Evolutionary conservation across 1,284 basidiomycete species (phyloP).

Genomic region (Ceratobasidium sp.): DNA sequence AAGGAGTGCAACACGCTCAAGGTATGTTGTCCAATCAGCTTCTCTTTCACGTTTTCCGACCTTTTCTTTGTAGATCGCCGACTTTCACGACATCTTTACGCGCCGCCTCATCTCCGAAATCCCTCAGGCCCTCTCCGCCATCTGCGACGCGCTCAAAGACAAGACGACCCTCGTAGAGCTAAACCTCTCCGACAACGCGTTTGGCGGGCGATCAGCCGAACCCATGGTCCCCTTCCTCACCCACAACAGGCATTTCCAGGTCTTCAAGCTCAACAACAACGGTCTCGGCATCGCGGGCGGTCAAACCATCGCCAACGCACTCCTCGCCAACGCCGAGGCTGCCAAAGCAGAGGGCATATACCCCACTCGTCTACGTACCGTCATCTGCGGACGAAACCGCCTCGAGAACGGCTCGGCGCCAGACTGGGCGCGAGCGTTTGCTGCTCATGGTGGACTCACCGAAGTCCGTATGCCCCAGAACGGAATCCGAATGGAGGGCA

Average conservation of each 20-base stretch:
- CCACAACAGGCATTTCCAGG: slow-evolving; percentile 77
- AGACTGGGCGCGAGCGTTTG: slow-evolving; percentile 88
- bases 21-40: slow-evolving; percentile 54
- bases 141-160: slow-evolving; percentile 86
- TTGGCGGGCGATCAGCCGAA: slow-evolving; percentile 93
- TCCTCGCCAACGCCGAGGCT: slow-evolving; percentile 77
- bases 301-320: slow-evolving; percentile 81
- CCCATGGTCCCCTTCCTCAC: slow-evolving; percentile 91
- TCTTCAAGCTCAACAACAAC: slow-evolving; percentile 95
- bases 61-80: slow-evolving; percentile 70
- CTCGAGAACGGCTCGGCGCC: slow-evolving; percentile 89
- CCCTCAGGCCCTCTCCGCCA: slow-evolving; percentile 84
- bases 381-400: slow-evolving; percentile 94
- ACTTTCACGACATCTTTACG: slow-evolving; percentile 98
- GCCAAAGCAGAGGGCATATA: slow-evolving; percentile 67
- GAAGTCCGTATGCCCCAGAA: slow-evolving; percentile 97
- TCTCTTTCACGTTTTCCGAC: slow-evolving; percentile 34
- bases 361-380: slow-evolving; percentile 72
- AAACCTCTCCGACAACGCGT: slow-evolving; percentile 95
- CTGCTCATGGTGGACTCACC: slow-evolving; percentile 77
- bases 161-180: slow-evolving; percentile 85
- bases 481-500: slow-evolving; percentile 94
- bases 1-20: slow-evolving; percentile 73
- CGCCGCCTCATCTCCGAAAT: slow-evolving; percentile 96
- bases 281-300: slow-evolving; percentile 95